Evolutionary conservation across 257 asterid species (phyloP).

Genomic region (Agastache rugosa): DNA sequence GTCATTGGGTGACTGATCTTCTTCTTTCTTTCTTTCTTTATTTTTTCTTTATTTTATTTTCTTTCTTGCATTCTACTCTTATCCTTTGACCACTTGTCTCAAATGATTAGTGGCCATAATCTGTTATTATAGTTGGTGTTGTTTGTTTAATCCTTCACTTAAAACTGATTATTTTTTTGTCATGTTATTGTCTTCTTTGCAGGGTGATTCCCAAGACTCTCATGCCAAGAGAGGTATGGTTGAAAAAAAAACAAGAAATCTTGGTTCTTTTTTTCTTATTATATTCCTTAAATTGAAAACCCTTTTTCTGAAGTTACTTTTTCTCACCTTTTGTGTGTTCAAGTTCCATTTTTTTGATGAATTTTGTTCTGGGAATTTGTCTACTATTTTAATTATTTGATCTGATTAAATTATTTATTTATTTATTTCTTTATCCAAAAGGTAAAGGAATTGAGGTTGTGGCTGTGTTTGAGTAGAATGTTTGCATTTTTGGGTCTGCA

Average conservation of each 20-base stretch:
- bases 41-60: conserved; percentile 8
- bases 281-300: conserved; percentile 26
- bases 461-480: conserved; percentile 41
- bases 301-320: background rate
- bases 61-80: conserved; percentile 24
- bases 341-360: background rate
- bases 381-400: background rate
- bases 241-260: conserved; percentile 49
- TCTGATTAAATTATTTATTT: background rate
- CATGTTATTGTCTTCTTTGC: conserved; percentile 77
- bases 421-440: conserved; percentile 55
- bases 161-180: conserved; percentile 55
- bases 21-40: background rate
- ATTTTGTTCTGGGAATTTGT: background rate
- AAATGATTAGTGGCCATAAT: conserved; percentile 41
- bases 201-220: conserved; percentile 99
- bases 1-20: conserved; percentile 53
- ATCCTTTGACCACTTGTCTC: conserved; percentile 25
- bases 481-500: conserved; percentile 42
- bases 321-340: background rate
- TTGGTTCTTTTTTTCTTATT: conserved; percentile 43
- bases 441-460: conserved; percentile 38
- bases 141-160: conserved; percentile 31
- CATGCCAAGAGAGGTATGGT: conserved; percentile 98
- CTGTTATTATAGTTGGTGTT: conserved; percentile 3